These are phyloP conservation scores for Termitomyces sp. DNA, from an alignment of 768 basidiomycete species.

Conservation along the genomic window DNA sequence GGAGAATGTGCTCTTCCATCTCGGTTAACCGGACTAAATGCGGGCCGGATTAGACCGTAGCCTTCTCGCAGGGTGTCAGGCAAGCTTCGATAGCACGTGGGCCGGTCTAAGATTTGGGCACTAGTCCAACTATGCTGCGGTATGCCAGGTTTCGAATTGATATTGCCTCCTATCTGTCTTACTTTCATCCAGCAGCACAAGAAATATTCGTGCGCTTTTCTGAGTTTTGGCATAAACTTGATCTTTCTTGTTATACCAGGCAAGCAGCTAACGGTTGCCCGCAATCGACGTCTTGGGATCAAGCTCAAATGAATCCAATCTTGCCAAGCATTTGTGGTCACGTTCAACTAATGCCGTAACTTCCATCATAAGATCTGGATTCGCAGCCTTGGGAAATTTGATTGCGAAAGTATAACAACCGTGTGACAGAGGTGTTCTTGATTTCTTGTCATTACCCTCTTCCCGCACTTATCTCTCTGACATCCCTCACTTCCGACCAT, in stretches of 20 bases:
- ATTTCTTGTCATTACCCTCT: not conserved
- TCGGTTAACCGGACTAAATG: too few relatives aligned
- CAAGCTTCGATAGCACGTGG: not conserved
- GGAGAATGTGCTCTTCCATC: too few relatives aligned
- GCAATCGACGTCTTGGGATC: not conserved
- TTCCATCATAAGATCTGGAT: not conserved
- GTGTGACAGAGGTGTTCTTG: not conserved
- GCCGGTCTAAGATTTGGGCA: too few relatives aligned
- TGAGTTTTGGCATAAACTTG: not conserved
- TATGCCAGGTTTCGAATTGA: too few relatives aligned
- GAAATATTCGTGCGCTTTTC: not conserved
- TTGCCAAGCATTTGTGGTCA: not conserved
- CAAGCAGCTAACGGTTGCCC: not conserved
- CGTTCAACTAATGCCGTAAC: not conserved
- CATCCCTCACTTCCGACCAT: not conserved
- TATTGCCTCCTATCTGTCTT: not conserved
- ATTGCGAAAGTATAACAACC: not conserved
- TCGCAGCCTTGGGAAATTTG: not conserved
- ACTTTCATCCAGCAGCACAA: not conserved
- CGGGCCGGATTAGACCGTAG: not conserved
- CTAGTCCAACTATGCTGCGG: too few relatives aligned
- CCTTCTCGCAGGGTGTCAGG: not conserved
- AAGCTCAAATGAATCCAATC: not conserved
- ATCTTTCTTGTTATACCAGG: not conserved
- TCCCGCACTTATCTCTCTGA: not conserved